phyloP scores from a whole-genome alignment of 176 grass and related monocot species.

The Neostapfia colusana region DNA sequence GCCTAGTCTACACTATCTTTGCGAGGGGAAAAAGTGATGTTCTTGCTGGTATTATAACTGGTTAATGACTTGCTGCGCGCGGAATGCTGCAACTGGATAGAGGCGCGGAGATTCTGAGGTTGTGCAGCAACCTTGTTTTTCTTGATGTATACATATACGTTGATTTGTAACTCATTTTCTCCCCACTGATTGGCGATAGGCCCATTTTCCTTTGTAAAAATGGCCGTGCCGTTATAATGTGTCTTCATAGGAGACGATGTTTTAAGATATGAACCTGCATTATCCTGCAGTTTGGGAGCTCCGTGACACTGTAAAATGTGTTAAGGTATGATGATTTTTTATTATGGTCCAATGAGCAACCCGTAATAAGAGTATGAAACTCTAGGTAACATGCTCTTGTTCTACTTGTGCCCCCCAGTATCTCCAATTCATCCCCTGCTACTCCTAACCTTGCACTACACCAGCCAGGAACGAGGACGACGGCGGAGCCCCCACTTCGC shows the following conservation, averaged over 20 bases:
- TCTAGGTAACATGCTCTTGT: neutral
- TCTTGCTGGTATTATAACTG: constrained; percentile 93
- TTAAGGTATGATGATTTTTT: neutral
- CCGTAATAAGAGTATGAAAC: neutral
- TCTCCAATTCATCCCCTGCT: too few species aligned
- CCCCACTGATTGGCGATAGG: constrained; percentile 14
- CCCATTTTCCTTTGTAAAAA: constrained; percentile 35
- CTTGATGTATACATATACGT: constrained; percentile 27
- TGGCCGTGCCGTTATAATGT: constrained; percentile 25
- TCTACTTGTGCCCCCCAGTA: too few species aligned
- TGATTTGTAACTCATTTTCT: constrained; percentile 37
- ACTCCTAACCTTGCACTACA: too few species aligned
- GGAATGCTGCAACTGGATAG: neutral
- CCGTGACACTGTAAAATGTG: constrained; percentile 6
- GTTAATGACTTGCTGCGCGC: constrained; percentile 40
- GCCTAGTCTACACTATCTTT: constrained; percentile 91
- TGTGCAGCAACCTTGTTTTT: constrained; percentile 13
- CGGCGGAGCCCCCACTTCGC: neutral
- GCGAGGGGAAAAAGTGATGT: constrained; percentile 87
- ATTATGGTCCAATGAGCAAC: neutral
- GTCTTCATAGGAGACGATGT: constrained; percentile 18
- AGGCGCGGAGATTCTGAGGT: constrained; percentile 19
- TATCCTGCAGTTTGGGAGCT: neutral
- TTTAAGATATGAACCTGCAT: neutral
- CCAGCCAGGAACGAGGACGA: too few species aligned